Conservation (phyloP, 768 basidiomycete species). For the Boletus eberwhitei region DNA sequence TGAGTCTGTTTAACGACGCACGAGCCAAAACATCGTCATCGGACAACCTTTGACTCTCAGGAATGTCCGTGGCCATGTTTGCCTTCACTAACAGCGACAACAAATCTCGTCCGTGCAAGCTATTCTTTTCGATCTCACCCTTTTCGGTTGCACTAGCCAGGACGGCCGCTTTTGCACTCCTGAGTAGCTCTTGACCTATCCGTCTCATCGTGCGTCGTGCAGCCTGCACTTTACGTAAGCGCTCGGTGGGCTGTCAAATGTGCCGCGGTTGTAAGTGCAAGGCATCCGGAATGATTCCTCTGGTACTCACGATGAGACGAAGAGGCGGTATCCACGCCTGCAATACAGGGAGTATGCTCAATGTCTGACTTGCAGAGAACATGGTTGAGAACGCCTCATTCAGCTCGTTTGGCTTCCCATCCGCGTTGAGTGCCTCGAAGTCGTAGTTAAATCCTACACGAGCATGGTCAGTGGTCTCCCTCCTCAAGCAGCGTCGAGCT, state of each 20-base stretch:
- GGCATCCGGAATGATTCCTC: neutral
- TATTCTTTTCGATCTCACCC: neutral
- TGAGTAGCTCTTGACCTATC: neutral
- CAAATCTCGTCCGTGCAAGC: neutral
- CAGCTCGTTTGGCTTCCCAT: neutral
- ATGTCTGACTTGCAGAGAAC: neutral
- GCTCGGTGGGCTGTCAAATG: neutral
- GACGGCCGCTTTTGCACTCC: neutral
- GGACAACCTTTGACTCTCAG: neutral
- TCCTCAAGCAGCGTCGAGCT: neutral
- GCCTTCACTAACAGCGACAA: neutral
- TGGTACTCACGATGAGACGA: neutral
- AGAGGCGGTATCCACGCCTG: neutral
- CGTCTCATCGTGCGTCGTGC: neutral
- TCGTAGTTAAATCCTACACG: neutral
- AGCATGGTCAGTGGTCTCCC: neutral
- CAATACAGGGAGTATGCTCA: neutral
- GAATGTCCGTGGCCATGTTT: neutral
- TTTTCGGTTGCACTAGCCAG: neutral
- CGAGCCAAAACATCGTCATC: neutral
- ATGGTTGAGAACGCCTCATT: neutral
- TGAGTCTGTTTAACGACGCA: neutral
- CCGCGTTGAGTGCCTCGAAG: neutral
- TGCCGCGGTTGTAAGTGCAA: neutral
- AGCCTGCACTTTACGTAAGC: neutral